These are phyloP conservation scores for Stemphylium beticola DNA, from an alignment of 2,329 filamentous ascomycete species.

Conservation along the genomic window DNA sequence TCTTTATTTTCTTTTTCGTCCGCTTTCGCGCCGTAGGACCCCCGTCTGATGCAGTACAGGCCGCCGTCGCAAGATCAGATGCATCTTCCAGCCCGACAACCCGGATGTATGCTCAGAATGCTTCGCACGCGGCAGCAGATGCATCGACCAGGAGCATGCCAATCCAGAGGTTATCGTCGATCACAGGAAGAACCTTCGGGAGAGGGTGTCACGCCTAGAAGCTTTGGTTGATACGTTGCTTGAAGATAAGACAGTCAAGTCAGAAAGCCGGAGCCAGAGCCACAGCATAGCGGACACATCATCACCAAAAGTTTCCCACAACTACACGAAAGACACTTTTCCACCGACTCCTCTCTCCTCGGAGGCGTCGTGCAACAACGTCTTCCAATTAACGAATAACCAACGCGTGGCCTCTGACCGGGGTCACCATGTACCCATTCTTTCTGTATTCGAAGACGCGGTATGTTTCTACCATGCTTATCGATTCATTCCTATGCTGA, in stretches of 20 bases:
- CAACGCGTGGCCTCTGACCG: slow-evolving; percentile 33
- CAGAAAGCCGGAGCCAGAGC: slow-evolving; percentile 31
- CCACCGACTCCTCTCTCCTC: slow-evolving; percentile 45
- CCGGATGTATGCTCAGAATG: slow-evolving; percentile 54
- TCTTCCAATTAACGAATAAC: slow-evolving; percentile 23
- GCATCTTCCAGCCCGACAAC: slow-evolving; percentile 52
- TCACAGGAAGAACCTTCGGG: slow-evolving; percentile 52
- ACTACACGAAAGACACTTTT: slow-evolving; percentile 34
- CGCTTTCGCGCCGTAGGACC: not conserved
- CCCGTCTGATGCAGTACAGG: slow-evolving; percentile 45
- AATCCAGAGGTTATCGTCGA: slow-evolving; percentile 50
- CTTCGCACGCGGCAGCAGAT: slow-evolving; percentile 52
- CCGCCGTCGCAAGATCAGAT: slow-evolving; percentile 58
- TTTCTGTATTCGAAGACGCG: slow-evolving; percentile 50
- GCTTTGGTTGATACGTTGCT: slow-evolving; percentile 49
- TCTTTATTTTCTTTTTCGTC: not conserved
- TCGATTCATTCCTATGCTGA: slow-evolving; percentile 20
- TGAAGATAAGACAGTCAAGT: slow-evolving; percentile 43
- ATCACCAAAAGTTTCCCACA: slow-evolving; percentile 35
- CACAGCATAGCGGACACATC: slow-evolving; percentile 34
- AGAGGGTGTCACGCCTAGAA: slow-evolving; percentile 51
- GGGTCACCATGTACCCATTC: slow-evolving; percentile 46
- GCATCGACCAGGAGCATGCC: slow-evolving; percentile 55
- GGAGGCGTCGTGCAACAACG: slow-evolving; percentile 33
- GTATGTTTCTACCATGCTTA: slow-evolving; percentile 27